Base-by-base conservation (phyloP, 2,329 filamentous ascomycete genomes). In the Aspergillus ochraceus region DNA sequence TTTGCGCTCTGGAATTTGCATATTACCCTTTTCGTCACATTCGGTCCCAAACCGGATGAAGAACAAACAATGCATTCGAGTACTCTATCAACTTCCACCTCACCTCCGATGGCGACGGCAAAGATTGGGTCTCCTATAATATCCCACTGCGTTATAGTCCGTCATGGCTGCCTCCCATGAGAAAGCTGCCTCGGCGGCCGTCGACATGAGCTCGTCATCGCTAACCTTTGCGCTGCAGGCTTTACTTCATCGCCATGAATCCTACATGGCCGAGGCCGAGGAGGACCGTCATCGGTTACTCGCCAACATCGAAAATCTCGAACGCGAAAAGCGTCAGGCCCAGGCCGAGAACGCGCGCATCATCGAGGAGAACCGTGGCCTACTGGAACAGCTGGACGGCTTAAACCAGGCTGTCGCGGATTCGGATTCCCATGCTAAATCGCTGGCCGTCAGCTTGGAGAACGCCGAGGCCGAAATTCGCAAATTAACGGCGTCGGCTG, bases 231-330 rank as follows among this genome's bases (percentile, higher is more conserved):
- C 84, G 56, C 77, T 89, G 60, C 88, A 98, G 95, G 92, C 92
- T 61, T 84, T 99, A 58, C 86, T 99, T 47, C 87, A 90, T 65
- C 90, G 94, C 70, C 93, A 99, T 84, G 93, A 98, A 81, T 88
- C 90, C 60, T 97, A 96, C 77, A 94, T 97, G 84, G 89, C 89
- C 67, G 92, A 97, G 75, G 92, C 93, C 60, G 92, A 97, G 80
- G 87, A 88, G 68, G 92, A 97, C 74, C 90, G 93, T 61, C 80
- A 83, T 62, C 86, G 88, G 62, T 87, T 97, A 77, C 84, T 86
- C 49, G 77, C 81, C 51, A 90, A 86, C 62, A 92, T 97, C 72
- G 88, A 90, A 68, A 83, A 83, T 64, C 83, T 99, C 55, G 91
- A 96, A 78, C 76, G 75, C 54, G 83, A 88, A 66, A 97, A 96